These are phyloP conservation scores for Globisporangium abappressorium DNA, from an alignment of 352 stramenopile genomes.

Conservation along the genomic window DNA sequence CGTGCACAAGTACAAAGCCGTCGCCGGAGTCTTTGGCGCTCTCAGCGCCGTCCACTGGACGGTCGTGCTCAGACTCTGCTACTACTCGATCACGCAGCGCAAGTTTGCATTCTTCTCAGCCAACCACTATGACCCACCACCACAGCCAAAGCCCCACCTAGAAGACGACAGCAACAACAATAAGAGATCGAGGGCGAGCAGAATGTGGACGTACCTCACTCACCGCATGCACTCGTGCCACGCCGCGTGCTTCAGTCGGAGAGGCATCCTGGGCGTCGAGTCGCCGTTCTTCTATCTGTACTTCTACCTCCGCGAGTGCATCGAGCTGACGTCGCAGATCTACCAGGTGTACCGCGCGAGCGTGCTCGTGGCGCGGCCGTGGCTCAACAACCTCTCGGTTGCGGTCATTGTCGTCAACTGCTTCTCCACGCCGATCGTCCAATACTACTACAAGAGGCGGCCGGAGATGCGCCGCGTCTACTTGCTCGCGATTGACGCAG, in stretches of 20 bases:
- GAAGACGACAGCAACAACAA: background rate
- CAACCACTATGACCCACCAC: background rate
- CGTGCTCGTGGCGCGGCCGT: constrained; percentile 33
- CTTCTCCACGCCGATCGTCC: constrained; percentile 17
- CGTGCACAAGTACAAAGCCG: constrained; percentile 22
- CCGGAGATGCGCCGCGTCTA: constrained; percentile 9
- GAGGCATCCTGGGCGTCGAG: constrained; percentile 32
- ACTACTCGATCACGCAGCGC: constrained; percentile 21
- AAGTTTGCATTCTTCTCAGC: constrained; percentile 21
- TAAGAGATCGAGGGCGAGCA: background rate
- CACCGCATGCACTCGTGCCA: constrained; percentile 3
- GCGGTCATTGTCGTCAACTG: constrained; percentile 31
- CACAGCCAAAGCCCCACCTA: background rate
- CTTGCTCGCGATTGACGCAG: constrained; percentile 11
- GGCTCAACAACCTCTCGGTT: constrained; percentile 52
- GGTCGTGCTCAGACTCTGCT: constrained; percentile 20
- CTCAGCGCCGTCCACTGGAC: constrained; percentile 24
- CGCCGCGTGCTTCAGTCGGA: constrained; percentile 15
- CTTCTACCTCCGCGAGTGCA: constrained; percentile 34
- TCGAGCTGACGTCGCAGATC: constrained; percentile 44
- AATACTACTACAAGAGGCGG: constrained; percentile 9
- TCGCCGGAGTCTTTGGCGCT: constrained; percentile 25
- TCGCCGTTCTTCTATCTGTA: constrained; percentile 27
- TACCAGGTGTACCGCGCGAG: constrained; percentile 46
- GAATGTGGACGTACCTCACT: constrained; percentile 1